These are phyloP conservation scores for Atalantia buxifolia DNA, from an alignment of 345 rosid species.

Conservation along the genomic window DNA sequence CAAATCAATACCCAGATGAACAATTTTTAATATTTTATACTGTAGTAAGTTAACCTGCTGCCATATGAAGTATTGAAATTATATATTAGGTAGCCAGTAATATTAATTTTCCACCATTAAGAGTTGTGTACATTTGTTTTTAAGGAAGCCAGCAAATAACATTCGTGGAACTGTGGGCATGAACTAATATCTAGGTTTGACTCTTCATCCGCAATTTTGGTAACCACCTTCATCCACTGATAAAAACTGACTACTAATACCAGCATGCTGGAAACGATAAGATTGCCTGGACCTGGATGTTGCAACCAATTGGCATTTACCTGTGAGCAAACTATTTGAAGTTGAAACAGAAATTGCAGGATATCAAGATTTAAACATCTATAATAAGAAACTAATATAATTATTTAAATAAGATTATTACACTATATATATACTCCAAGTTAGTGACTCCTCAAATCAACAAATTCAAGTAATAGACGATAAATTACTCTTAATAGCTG, in stretches of 20 bases:
- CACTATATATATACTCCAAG: neutral
- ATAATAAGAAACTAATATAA: neutral
- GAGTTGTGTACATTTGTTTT: neutral
- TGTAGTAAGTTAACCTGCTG: no score
- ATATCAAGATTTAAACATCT: neutral
- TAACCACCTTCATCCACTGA: neutral
- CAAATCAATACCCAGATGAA: no score
- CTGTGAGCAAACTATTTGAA: neutral
- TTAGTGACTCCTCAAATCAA: neutral
- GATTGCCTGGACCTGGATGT: neutral
- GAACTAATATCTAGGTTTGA: no score
- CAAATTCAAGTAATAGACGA: neutral
- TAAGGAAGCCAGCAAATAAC: neutral
- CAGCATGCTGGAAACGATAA: neutral
- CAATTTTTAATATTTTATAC: no score
- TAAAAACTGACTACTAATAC: neutral
- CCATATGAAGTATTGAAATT: no score
- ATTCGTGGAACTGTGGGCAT: neutral
- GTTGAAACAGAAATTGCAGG: neutral
- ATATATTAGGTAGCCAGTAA: no score
- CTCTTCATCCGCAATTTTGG: neutral
- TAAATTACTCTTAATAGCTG: neutral
- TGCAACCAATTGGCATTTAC: neutral
- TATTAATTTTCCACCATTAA: no score
- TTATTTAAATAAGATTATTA: neutral